Evolutionary conservation across 371 early-diverging fungal genomes (phyloP), one percentile per base, ranked within the genome.

Genomic region (Saksenaea vasiformis): DNA sequence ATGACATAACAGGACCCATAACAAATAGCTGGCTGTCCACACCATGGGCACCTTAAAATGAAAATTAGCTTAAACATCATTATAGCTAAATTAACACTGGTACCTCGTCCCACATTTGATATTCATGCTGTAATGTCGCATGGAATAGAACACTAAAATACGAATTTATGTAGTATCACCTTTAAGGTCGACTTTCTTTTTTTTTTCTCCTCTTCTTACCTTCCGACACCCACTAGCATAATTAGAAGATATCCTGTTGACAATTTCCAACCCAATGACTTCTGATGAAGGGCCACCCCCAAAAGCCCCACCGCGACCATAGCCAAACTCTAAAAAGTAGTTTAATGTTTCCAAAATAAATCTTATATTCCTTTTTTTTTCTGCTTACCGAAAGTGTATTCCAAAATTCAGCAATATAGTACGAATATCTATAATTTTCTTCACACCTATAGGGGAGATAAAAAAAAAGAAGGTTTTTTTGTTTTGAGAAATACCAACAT

Each of bases 81-180:
- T 17, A 56, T 26, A 56, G 43, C 43, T 41, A 55, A 56, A 57
- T 36, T 31, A n/a, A 38, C 43, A 47, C 43, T 19, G 15, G 38
- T 73, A 75, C 79, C 69, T 79, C 79, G 56, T 79, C 79, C 79
- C 76, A 79, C 79, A 79, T 79, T 69, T 76, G 76, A 53, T 79
- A 61, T 58, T 74, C 67, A 68, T 66, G 72, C 43, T 72, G 71
- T 35, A 78, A 58, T 17, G 74, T 74, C 27, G 69, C 78, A 71
- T 78, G 78, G 61, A 78, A 74, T 24, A 77, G 62, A 0, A 74
- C 65, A 64, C 74, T 78, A 51, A 22, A 61, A 34, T 31, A 43
- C 41, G 47, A 38, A 44, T n/a, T 34, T 13, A 57, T 35, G 39
- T 57, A 51, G 31, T 27, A 44, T 43, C 19, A 59, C 26, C 39